Base-by-base conservation (phyloP, 441 rosid genomes). In the Metrosideros polymorpha region DNA sequence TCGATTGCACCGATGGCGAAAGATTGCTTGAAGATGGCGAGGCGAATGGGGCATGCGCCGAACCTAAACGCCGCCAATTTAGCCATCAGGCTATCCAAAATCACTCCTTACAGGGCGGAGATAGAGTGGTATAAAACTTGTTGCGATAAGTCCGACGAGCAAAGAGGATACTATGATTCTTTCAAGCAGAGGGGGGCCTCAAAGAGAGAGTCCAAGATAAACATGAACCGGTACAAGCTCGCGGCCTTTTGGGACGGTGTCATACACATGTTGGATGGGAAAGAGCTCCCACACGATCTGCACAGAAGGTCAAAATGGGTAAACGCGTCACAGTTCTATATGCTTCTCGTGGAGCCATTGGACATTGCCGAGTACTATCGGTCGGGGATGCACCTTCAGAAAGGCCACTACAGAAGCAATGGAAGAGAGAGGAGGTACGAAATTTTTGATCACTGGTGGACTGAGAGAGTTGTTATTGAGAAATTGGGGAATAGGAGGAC, bases 291-390 rank as follows among this genome's bases (percentile, higher is more conserved):
- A 71, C 90, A 86, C 55, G 95, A 96, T 90, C 93, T 96, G 47
- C 92, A 91, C 82, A 85, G 42, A 15, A 84, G 93, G 25, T 77
- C 10, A 8, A 94, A 97, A 85, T 96, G 98, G 98, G 91, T 97
- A 5, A 88, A 92, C 32, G 90, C 92, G 24, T 90, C 95, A 1
- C 94, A 91, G 6, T 93, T 84, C 90, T 97, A 96, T 32, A 94
- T 88, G 88, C 97, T 96, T 30, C 92, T 93, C 6, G 92, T 94
- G 4, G 99, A 97, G 88, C 99, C 99, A 59, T 86, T 97, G 30
- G 99, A 97, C 82, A 95, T 97, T 12, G 98, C 99, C 0, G 89
- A 89, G 22, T 97, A 96, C 83, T 97, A 96, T 84, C 91, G 93
- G 29, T 54, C 57, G 15, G 91, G 86, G 7, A 59, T 6, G 83